Percentiles rank a stretch among this genome's conserved stretches.
phyloP scores from a whole-genome alignment of 2,329 filamentous ascomycete genomes.

The Alternaria atra region DNA sequence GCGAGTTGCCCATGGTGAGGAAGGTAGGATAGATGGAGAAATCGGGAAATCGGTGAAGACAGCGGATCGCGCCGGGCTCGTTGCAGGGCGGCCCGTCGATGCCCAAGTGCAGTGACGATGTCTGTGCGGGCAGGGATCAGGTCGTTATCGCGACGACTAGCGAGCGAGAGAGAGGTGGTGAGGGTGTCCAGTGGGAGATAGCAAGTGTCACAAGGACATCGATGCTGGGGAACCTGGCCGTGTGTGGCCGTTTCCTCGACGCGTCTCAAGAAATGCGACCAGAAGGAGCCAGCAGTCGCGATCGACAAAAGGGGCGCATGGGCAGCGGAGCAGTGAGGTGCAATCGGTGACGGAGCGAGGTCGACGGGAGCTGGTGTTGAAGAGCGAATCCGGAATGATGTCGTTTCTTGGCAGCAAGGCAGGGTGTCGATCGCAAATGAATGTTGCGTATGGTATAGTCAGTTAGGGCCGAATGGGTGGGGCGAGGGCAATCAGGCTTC shows the following conservation, averaged over 20 bases:
- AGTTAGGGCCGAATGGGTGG: slow-evolving; percentile 31
- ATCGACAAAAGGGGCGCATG: slow-evolving; percentile 21
- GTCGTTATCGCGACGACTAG: slow-evolving; percentile 19
- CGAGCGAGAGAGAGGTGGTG: slow-evolving; percentile 26
- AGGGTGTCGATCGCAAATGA: slow-evolving; percentile 23
- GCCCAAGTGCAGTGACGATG: slow-evolving; percentile 26
- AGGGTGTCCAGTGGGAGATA: slow-evolving; percentile 33
- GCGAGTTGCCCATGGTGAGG: slow-evolving; percentile 58
- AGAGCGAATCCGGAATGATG: slow-evolving; percentile 33
- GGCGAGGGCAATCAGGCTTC: slow-evolving; percentile 20
- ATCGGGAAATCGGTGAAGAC: slow-evolving; percentile 17
- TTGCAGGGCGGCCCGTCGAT: slow-evolving; percentile 23
- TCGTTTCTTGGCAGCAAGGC: slow-evolving; percentile 32
- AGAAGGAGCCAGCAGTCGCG: slow-evolving; percentile 23
- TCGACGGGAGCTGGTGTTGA: slow-evolving; percentile 14
- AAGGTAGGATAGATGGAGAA: slow-evolving; percentile 11
- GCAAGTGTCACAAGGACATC: slow-evolving; percentile 52
- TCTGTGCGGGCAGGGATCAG: slow-evolving; percentile 26
- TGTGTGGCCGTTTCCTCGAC: slow-evolving; percentile 15
- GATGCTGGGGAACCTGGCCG: slow-evolving; percentile 31
- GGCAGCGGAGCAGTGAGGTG: slow-evolving; percentile 16
- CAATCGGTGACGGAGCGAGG: slow-evolving; percentile 8
- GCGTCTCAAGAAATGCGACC: slow-evolving; percentile 25
- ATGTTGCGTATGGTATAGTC: slow-evolving; percentile 15
- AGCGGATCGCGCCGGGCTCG: slow-evolving; percentile 31